Evolutionary conservation across 176 grass and related monocot species (phyloP), one percentile per base, ranked within the genome.

Genomic region (Dactylis glomerata): DNA sequence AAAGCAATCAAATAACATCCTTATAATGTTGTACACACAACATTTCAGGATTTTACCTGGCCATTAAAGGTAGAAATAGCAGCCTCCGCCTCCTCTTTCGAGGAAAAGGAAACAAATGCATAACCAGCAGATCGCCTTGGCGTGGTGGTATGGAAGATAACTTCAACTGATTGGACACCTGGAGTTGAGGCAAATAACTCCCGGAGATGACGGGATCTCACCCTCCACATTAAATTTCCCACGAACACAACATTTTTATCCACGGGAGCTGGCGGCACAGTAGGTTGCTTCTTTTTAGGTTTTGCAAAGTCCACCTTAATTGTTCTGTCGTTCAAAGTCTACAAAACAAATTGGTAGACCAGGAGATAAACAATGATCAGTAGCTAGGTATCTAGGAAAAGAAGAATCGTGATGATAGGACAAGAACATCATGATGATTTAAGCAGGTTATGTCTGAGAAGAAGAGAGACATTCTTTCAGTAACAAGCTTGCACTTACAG

Each of bases 91-190:
- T 87, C 87, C 74, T 98, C 92, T 85, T 92, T 92, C 13, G 93
- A 92, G n/a, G 87, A 85, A 78, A 93, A 98, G 24, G 93, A 85
- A 79, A 95, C 80, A 86, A 95, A 98, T 47, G 87, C 96, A 66
- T 95, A 98, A 30, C 96, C 96, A 51, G 96, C 91, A 46, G 96
- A 92, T 79, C 89, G 92, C 84, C 96, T 93, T 34, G 92, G 93
- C 78, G 83, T 90, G 46, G 87, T 92, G 28, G 74, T 95, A 49
- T 98, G 87, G 55, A 90, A 98, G 76, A 98, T 85, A 57, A 98
- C 81, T 86, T 98, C 86, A 85, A 83, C 85, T 78, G 96, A 95
- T 81, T 93, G 33, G 0, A 98, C 74, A 55, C 85, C 88, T 86
- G 85, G 83, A 30, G 74, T 77, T 17, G 81, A 88, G 31, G 80